Percentiles rank a stretch among this genome's conserved stretches.
These are phyloP conservation scores for Blastobotrys proliferans DNA, from an alignment of 1,139 yeast species.

Conservation along the genomic window DNA sequence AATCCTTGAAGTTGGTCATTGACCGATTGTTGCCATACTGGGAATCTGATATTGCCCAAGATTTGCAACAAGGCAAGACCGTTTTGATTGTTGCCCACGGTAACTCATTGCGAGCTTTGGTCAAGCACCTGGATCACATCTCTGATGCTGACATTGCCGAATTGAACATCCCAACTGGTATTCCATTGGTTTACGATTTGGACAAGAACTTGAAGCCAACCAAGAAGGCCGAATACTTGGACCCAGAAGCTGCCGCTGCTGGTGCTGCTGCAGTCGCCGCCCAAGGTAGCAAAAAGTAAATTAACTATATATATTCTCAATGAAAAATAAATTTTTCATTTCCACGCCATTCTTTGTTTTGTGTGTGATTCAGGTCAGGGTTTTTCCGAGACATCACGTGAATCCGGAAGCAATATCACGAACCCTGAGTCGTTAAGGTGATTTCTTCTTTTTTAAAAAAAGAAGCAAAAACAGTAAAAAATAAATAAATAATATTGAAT, in stretches of 20 bases:
- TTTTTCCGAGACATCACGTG: background rate
- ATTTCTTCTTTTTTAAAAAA: too few species aligned
- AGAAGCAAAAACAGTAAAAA: background rate
- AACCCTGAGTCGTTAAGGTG: too few species aligned
- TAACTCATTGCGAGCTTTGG: slow-evolving; percentile 95
- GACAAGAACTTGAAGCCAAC: slow-evolving; percentile 83
- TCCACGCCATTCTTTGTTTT: background rate
- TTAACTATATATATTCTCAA: background rate
- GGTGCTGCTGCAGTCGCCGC: slow-evolving; percentile 99
- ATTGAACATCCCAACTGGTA: slow-evolving; percentile 97
- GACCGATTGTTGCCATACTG: slow-evolving; percentile 98
- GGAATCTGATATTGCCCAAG: slow-evolving; percentile 89
- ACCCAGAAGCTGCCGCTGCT: slow-evolving; percentile 99
- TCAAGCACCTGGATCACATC: slow-evolving; percentile 92
- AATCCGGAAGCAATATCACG: too few species aligned
- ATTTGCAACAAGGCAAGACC: slow-evolving; percentile 80
- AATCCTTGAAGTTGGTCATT: slow-evolving; percentile 90
- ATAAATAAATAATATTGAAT: background rate
- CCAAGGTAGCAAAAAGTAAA: slow-evolving; percentile 62
- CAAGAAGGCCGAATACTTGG: slow-evolving; percentile 93
- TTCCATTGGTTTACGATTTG: slow-evolving; percentile 95
- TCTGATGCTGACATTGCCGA: slow-evolving; percentile 91
- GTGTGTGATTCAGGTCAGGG: background rate
- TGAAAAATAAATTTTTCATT: background rate
- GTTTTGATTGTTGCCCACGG: slow-evolving; percentile 97